Conservation (phyloP, 805 yeast genomes). For the Lipomyces mesembrius region DNA sequence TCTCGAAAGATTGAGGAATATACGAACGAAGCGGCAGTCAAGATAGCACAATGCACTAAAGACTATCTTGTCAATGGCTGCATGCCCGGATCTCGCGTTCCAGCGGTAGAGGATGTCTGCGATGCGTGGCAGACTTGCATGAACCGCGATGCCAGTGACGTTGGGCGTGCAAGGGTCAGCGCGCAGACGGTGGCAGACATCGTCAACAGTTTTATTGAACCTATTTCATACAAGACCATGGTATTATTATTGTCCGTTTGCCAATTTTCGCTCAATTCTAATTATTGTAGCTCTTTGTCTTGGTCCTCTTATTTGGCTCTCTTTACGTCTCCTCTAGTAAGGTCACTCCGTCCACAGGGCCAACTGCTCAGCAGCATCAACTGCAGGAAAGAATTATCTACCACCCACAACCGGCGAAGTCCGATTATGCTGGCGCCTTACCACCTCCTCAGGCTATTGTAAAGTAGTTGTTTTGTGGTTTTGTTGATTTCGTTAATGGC, state of each 20-base stretch:
- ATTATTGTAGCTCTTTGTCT: slow-evolving; percentile 45
- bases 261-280: neutral
- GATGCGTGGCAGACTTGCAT: slow-evolving; percentile 79
- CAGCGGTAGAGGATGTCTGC: slow-evolving; percentile 74
- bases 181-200: slow-evolving; percentile 86
- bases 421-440: slow-evolving; percentile 8
- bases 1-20: slow-evolving; percentile 68
- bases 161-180: slow-evolving; percentile 71
- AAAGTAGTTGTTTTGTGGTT: neutral
- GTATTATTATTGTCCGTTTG: slow-evolving; percentile 40
- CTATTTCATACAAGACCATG: slow-evolving; percentile 72
- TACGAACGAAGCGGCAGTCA: slow-evolving; percentile 62
- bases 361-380: neutral
- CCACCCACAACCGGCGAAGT: slow-evolving; percentile 4
- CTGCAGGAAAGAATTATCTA: neutral
- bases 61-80: slow-evolving; percentile 78
- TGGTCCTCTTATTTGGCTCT: slow-evolving; percentile 56
- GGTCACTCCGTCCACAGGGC: slow-evolving; percentile 12
- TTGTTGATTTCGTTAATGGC: neutral
- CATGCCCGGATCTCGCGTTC: slow-evolving; percentile 63
- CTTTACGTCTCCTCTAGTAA: slow-evolving; percentile 50
- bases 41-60: slow-evolving; percentile 69
- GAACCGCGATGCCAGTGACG: slow-evolving; percentile 70
- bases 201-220: slow-evolving; percentile 72
- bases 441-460: neutral